Conservation (phyloP, 2,329 filamentous ascomycete genomes). For the Stachybotrys elegans region DNA sequence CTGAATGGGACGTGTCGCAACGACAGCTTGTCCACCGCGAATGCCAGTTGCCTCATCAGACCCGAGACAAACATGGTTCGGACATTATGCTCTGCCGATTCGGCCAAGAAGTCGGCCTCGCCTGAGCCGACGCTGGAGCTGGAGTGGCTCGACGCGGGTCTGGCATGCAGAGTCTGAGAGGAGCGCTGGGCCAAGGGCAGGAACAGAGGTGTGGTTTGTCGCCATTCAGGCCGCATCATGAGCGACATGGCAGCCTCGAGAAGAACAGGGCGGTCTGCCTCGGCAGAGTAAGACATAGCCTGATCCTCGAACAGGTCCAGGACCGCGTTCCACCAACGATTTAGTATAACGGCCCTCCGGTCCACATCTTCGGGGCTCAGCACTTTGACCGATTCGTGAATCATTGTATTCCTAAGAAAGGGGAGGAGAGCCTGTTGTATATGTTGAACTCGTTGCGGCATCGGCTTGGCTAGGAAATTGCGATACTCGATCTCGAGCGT, state of each 20-base stretch:
- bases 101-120: slow-evolving; percentile 45
- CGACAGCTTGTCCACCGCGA: slow-evolving; percentile 87
- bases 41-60: slow-evolving; percentile 74
- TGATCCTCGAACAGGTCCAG: slow-evolving; percentile 76
- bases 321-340: slow-evolving; percentile 85
- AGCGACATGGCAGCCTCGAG: slow-evolving; percentile 74
- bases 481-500: slow-evolving; percentile 42
- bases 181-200: slow-evolving; percentile 53
- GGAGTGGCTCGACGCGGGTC: slow-evolving; percentile 42
- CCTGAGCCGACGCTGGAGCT: slow-evolving; percentile 65
- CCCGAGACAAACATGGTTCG: slow-evolving; percentile 82
- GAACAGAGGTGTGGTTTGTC: slow-evolving; percentile 63
- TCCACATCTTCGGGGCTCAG: slow-evolving; percentile 80
- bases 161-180: slow-evolving; percentile 39
- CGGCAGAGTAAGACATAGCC: slow-evolving; percentile 64
- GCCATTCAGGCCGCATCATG: slow-evolving; percentile 89
- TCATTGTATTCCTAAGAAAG: slow-evolving; percentile 67
- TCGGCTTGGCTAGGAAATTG: slow-evolving; percentile 68
- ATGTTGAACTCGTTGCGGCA: slow-evolving; percentile 67
- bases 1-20: slow-evolving; percentile 61
- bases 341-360: slow-evolving; percentile 69
- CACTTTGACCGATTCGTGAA: slow-evolving; percentile 58
- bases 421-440: slow-evolving; percentile 69
- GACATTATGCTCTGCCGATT: slow-evolving; percentile 82
- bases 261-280: slow-evolving; percentile 76